Percentiles rank a stretch among this genome's conserved stretches.
phyloP scores from a whole-genome alignment of 2,329 filamentous ascomycete genomes.

The Scedosporium aurantiacum region DNA sequence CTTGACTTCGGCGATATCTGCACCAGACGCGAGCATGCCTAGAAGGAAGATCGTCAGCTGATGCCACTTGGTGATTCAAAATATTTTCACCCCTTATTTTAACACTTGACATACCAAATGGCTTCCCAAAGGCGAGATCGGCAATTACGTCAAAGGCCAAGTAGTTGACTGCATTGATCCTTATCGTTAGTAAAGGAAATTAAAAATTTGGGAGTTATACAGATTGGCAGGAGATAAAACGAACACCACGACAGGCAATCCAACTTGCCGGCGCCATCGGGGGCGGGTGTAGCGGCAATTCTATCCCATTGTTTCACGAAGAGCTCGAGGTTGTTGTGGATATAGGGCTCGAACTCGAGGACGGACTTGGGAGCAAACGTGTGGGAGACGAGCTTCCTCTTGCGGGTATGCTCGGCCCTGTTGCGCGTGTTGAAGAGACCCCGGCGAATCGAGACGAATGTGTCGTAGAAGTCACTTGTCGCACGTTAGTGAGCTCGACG shows the following conservation, averaged over 20 bases:
- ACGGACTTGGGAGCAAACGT: slow-evolving; percentile 78
- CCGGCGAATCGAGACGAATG: slow-evolving; percentile 76
- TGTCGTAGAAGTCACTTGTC: slow-evolving; percentile 72
- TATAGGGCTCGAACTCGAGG: slow-evolving; percentile 79
- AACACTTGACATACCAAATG: slow-evolving; percentile 44
- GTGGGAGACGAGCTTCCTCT: slow-evolving; percentile 80
- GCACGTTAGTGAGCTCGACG: background rate
- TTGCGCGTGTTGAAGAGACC: slow-evolving; percentile 86
- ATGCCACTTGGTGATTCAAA: background rate
- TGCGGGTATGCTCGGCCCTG: slow-evolving; percentile 71
- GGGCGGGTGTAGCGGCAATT: slow-evolving; percentile 36
- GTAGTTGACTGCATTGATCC: slow-evolving; percentile 23
- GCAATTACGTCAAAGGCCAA: slow-evolving; percentile 42
- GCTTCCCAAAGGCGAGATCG: slow-evolving; percentile 39
- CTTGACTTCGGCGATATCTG: slow-evolving; percentile 66
- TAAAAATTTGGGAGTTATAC: background rate
- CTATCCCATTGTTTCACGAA: slow-evolving; percentile 65
- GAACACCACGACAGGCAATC: slow-evolving; percentile 65
- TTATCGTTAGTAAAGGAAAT: background rate
- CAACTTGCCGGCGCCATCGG: slow-evolving; percentile 46
- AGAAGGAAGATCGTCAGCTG: too few species aligned
- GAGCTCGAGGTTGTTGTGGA: slow-evolving; percentile 64
- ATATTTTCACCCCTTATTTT: too few species aligned
- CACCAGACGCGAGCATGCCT: slow-evolving; percentile 48
- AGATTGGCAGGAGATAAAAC: slow-evolving; percentile 44